Conservation (phyloP, 2,329 filamentous ascomycete species). For the Fusarium lateritium region DNA sequence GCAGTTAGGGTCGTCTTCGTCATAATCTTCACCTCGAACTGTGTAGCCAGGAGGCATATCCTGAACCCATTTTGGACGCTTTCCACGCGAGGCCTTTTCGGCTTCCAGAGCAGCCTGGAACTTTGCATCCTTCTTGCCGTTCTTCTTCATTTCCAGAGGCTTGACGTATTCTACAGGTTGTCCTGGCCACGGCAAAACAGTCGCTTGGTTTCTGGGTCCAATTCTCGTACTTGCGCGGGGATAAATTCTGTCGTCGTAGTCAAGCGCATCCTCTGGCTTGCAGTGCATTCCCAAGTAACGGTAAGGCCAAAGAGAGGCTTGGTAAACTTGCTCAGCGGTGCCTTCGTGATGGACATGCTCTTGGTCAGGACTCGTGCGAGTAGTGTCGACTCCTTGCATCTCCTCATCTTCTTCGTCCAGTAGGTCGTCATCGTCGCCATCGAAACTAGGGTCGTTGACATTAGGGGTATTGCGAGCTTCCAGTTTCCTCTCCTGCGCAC, state of each 20-base stretch:
- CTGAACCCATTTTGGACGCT: conserved; percentile 92
- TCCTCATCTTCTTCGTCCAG: conserved; percentile 81
- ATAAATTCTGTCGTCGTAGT: conserved; percentile 98
- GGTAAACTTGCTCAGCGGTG: conserved; percentile 90
- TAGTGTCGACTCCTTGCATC: conserved; percentile 68
- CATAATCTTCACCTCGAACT: conserved; percentile 83
- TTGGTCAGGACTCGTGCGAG: conserved; percentile 74
- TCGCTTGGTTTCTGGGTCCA: conserved; percentile 92
- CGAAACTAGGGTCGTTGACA: conserved; percentile 75
- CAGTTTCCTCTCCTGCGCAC: conserved; percentile 92
- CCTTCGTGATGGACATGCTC: conserved; percentile 69
- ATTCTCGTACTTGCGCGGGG: conserved; percentile 93
- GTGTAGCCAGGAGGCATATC: conserved; percentile 92
- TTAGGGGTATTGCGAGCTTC: conserved; percentile 91
- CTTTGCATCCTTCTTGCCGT: conserved; percentile 83
- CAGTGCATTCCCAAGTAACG: conserved; percentile 96
- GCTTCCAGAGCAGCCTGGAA: conserved; percentile 87
- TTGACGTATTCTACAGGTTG: conserved; percentile 92
- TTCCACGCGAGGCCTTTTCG: conserved; percentile 83
- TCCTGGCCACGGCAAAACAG: conserved; percentile 87
- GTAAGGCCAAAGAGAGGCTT: conserved; percentile 96
- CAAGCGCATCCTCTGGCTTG: conserved; percentile 92
- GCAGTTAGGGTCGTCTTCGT: conserved; percentile 78
- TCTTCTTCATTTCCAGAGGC: conserved; percentile 86
- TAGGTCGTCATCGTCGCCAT: conserved; percentile 75